Evolutionary conservation across 2,329 filamentous ascomycete species (phyloP).

Genomic region (Venturia oleaginea): DNA sequence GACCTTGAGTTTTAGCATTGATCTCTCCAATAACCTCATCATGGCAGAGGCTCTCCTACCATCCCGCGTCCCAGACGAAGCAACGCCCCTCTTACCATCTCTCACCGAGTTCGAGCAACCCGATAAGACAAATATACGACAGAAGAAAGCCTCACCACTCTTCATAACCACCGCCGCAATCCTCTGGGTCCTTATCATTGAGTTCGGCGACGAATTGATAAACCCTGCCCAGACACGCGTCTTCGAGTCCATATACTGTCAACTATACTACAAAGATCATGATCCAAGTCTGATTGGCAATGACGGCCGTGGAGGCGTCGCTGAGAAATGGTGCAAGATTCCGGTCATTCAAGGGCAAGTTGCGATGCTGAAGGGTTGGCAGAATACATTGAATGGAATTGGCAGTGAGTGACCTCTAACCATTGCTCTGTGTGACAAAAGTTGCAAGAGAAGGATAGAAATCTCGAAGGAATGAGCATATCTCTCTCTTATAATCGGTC

Average conservation of each 20-base stretch:
- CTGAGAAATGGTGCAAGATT: conserved; percentile 41
- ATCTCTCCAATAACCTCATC: neutral
- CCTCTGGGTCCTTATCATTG: conserved; percentile 35
- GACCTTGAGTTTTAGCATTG: neutral
- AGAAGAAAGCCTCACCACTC: neutral
- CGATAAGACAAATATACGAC: neutral
- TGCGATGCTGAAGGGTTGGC: conserved; percentile 44
- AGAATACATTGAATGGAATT: conserved; percentile 37
- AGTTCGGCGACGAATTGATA: conserved; percentile 32
- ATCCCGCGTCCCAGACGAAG: neutral
- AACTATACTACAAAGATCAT: conserved; percentile 36
- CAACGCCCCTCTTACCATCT: neutral
- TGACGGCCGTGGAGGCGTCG: conserved; percentile 22
- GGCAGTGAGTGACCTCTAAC: conserved; percentile 28
- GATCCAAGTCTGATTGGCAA: conserved; percentile 22
- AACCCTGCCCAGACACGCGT: conserved; percentile 40
- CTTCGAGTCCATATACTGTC: conserved; percentile 47
- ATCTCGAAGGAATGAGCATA: too few relatives aligned
- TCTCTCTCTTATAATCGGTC: too few relatives aligned
- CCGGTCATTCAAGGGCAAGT: conserved; percentile 42
- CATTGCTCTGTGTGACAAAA: neutral
- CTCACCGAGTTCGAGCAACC: neutral
- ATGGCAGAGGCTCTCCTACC: neutral
- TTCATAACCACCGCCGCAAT: conserved; percentile 22
- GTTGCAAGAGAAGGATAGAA: too few relatives aligned